phyloP scores from a whole-genome alignment of 495 filamentous ascomycete genomes.

The Lichina pygmaea region DNA sequence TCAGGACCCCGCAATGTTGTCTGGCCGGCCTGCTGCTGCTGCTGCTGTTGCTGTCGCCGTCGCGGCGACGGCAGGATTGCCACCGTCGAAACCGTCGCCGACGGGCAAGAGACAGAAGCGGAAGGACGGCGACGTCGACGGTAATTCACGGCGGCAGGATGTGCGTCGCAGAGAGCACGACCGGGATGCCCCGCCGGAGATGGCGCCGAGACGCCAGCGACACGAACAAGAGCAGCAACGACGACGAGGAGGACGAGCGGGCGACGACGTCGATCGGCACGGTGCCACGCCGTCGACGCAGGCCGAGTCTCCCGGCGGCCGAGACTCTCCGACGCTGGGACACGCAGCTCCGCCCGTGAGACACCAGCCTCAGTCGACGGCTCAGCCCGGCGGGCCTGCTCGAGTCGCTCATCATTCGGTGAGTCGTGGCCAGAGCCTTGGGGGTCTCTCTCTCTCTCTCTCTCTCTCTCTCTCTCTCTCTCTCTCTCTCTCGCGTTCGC shows the following conservation, averaged over 20 bases:
- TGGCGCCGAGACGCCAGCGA: too few relatives aligned
- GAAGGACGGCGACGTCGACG: too few relatives aligned
- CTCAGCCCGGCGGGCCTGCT: not conserved
- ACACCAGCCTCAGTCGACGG: not conserved
- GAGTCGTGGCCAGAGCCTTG: not conserved
- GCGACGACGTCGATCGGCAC: too few relatives aligned
- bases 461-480: not conserved
- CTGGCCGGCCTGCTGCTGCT: not conserved
- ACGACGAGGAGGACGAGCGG: too few relatives aligned
- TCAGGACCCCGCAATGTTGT: not conserved
- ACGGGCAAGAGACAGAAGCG: too few relatives aligned
- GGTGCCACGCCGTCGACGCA: too few relatives aligned
- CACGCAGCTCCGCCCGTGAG: not conserved
- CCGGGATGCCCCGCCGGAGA: too few relatives aligned
- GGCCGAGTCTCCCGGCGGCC: not conserved
- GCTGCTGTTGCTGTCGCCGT: not conserved
- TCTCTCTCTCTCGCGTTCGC: not conserved
- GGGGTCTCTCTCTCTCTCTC: not conserved
- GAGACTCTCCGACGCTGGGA: not conserved
- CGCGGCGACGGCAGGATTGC: not conserved
- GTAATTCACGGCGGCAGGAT: too few relatives aligned
- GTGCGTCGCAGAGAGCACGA: too few relatives aligned
- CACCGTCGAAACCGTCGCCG: too few relatives aligned
- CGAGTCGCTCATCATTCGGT: not conserved
- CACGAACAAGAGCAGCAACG: too few relatives aligned